Percentiles rank a stretch among this genome's conserved stretches.
Conservation (phyloP, 768 basidiomycete species). For the Tricholomella constricta region DNA sequence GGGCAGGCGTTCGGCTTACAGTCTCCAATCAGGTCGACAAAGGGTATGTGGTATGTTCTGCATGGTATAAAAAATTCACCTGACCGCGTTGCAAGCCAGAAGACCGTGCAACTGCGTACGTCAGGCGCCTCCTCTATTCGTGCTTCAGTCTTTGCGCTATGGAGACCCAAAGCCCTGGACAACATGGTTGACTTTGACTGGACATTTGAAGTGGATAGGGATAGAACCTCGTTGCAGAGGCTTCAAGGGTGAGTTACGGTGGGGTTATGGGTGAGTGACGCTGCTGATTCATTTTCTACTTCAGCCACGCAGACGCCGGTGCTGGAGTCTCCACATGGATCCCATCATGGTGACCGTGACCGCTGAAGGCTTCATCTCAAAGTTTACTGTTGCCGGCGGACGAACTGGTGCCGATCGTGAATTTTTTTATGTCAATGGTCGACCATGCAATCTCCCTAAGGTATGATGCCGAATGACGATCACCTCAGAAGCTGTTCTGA, state of each 20-base stretch:
- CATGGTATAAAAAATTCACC: background rate
- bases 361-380: constrained; percentile 86
- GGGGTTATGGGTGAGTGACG: background rate
- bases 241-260: constrained; percentile 32
- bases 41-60: constrained; percentile 53
- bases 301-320: constrained; percentile 6
- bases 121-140: constrained; percentile 64
- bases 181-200: constrained; percentile 75
- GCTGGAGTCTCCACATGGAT: constrained; percentile 28
- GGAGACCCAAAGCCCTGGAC: constrained; percentile 82
- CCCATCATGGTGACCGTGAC: constrained; percentile 50
- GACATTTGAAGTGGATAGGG: constrained; percentile 66
- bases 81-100: constrained; percentile 44
- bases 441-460: constrained; percentile 82
- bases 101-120: constrained; percentile 71
- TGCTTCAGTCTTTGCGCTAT: constrained; percentile 71
- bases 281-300: background rate
- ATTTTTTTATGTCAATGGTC: constrained; percentile 90
- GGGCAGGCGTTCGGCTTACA: constrained; percentile 69
- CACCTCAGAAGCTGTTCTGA: background rate
- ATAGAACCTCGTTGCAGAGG: constrained; percentile 49
- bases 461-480: too few relatives aligned
- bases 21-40: constrained; percentile 69
- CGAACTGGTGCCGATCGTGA: constrained; percentile 82
- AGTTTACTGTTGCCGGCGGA: constrained; percentile 74